Evolutionary conservation across 1,284 basidiomycete species (phyloP).

Genomic region (Microbotryum scabiosae): DNA sequence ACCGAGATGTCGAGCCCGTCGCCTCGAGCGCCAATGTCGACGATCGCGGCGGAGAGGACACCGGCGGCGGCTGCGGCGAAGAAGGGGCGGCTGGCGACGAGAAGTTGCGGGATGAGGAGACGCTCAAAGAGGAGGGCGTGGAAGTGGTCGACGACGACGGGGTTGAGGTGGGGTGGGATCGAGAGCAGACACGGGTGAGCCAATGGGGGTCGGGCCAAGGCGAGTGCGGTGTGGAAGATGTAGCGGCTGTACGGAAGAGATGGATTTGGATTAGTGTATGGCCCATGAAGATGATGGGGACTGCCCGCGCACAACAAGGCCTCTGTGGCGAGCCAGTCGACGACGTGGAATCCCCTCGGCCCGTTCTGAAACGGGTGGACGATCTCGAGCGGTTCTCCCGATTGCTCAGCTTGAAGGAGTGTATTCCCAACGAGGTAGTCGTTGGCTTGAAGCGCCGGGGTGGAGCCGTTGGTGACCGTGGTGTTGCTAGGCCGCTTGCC

Average conservation of each 20-base stretch:
- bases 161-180: constrained; percentile 60
- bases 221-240: constrained; percentile 65
- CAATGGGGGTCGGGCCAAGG: constrained; percentile 72
- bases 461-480: constrained; percentile 37
- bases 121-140: constrained; percentile 88
- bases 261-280: too few relatives aligned
- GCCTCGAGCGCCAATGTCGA: constrained; percentile 63
- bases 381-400: constrained; percentile 61
- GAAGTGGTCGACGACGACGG: constrained; percentile 61
- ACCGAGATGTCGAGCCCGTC: constrained; percentile 67
- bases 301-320: constrained; percentile 65
- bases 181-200: constrained; percentile 76
- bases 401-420: constrained; percentile 64
- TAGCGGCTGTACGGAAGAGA: constrained; percentile 84
- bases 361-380: constrained; percentile 63
- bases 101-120: constrained; percentile 84
- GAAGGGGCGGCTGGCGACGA: constrained; percentile 73
- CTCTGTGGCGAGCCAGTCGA: constrained; percentile 83
- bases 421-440: constrained; percentile 79
- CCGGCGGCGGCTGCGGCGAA: constrained; percentile 60
- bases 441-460: constrained; percentile 44
- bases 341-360: constrained; percentile 55
- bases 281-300: too few relatives aligned
- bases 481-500: constrained; percentile 50
- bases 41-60: constrained; percentile 62